Percentiles rank a stretch among this genome's conserved stretches.
Evolutionary conservation across 1,284 basidiomycete species (phyloP).

Genomic region (Trametes polyzona): DNA sequence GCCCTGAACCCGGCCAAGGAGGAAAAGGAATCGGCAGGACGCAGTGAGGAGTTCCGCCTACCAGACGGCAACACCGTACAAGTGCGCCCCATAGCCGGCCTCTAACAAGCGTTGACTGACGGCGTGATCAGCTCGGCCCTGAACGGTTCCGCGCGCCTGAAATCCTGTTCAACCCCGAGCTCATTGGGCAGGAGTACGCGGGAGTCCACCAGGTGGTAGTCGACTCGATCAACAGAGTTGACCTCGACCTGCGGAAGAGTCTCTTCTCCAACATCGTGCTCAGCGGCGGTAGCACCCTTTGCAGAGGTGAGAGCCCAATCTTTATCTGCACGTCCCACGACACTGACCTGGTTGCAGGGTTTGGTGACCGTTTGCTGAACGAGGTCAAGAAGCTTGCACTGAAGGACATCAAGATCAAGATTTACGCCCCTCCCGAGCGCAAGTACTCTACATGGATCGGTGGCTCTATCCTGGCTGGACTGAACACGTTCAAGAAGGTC

Average conservation of each 20-base stretch:
- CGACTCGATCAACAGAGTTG: slow-evolving; percentile 85
- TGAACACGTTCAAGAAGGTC: slow-evolving; percentile 98
- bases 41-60: slow-evolving; percentile 88
- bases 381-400: slow-evolving; percentile 97
- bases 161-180: slow-evolving; percentile 96
- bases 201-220: slow-evolving; percentile 97
- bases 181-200: slow-evolving; percentile 95
- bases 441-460: slow-evolving; percentile 99
- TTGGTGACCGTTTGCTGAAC: slow-evolving; percentile 93
- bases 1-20: slow-evolving; percentile 92
- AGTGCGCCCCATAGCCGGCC: slow-evolving; percentile 47
- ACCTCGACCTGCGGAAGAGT: slow-evolving; percentile 92
- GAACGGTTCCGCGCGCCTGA: slow-evolving; percentile 98
- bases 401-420: slow-evolving; percentile 98
- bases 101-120: not conserved
- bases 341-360: slow-evolving; percentile 57
- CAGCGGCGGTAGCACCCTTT: slow-evolving; percentile 95
- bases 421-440: slow-evolving; percentile 98
- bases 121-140: slow-evolving; percentile 80
- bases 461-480: slow-evolving; percentile 92
- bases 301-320: no score
- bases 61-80: slow-evolving; percentile 96
- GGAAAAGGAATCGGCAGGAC: slow-evolving; percentile 85
- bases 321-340: slow-evolving; percentile 31
- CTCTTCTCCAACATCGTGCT: slow-evolving; percentile 97